Conservation (phyloP, 148 eudicot genomes). For the Suaeda aralocaspica region DNA sequence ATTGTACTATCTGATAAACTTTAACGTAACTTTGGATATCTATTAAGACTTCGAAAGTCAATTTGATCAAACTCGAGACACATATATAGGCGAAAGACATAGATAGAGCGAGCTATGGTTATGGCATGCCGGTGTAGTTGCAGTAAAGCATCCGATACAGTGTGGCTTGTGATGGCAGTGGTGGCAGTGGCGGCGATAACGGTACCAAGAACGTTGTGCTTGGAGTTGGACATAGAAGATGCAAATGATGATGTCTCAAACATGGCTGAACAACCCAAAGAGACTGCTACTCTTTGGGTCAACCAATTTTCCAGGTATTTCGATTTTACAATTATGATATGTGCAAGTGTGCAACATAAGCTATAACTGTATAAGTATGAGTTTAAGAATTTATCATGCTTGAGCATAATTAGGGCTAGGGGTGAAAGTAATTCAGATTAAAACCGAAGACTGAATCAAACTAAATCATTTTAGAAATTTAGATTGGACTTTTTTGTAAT, state of each 20-base stretch:
- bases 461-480: no score
- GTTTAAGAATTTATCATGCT: no score
- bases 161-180: slow-evolving; percentile 2
- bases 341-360: no score
- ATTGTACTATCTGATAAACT: no score
- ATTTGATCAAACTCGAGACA: neutral
- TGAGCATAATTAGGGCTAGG: no score
- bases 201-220: slow-evolving; percentile 2
- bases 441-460: no score
- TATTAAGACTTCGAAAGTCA: no score
- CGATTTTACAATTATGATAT: no score
- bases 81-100: neutral
- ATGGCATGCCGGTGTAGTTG: neutral
- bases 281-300: slow-evolving; percentile 2
- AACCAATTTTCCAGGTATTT: slow-evolving; percentile 5
- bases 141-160: neutral
- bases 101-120: neutral
- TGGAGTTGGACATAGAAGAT: neutral
- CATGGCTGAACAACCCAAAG: neutral
- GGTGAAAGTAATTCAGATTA: no score
- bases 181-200: neutral
- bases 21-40: no score
- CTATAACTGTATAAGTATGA: no score
- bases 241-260: neutral
- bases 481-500: no score